A percentile compares a stretch with the other conserved stretches of the same genome.
Conservation (phyloP, 108 stramenopile species). For the Ochromonas danica region DNA sequence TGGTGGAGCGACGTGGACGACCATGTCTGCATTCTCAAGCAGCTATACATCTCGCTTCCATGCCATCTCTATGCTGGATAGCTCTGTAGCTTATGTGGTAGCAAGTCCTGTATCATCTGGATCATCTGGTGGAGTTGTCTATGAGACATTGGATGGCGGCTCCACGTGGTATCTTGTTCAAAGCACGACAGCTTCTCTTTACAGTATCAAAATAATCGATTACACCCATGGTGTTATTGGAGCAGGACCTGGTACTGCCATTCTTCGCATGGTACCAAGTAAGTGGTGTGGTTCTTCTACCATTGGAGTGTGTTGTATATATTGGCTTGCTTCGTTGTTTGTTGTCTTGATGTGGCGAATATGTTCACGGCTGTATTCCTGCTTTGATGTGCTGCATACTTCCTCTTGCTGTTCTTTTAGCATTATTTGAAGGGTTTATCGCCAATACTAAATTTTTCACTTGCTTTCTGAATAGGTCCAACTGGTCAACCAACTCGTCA, state of each 20-base stretch:
- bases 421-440: too few species aligned
- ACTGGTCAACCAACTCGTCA: too few species aligned
- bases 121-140: background rate
- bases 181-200: background rate
- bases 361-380: background rate
- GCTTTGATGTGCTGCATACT: background rate
- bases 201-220: background rate
- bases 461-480: too few species aligned
- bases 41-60: background rate
- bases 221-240: background rate
- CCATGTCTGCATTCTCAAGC: background rate
- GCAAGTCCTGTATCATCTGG: too few species aligned
- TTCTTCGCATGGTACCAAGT: background rate
- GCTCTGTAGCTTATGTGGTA: background rate
- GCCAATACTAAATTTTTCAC: too few species aligned
- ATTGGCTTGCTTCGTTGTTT: background rate
- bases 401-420: background rate
- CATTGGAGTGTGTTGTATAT: background rate
- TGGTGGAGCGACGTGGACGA: background rate
- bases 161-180: background rate
- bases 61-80: background rate
- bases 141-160: background rate
- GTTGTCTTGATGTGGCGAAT: background rate
- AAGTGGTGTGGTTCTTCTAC: background rate
- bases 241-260: background rate